Conservation (phyloP, 129 eudicot genomes). For the Dittrichia graveolens region DNA sequence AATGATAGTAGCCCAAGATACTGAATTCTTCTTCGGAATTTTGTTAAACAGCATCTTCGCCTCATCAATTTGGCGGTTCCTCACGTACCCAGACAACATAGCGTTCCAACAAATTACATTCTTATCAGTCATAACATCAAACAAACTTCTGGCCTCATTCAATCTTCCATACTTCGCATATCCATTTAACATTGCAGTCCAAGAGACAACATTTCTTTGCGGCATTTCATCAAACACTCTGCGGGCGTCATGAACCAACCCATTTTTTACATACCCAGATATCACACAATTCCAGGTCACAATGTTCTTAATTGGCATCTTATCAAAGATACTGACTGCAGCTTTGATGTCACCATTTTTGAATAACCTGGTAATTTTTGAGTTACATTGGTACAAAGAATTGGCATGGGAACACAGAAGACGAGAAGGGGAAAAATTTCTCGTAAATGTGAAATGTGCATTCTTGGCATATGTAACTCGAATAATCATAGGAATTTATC, state of each 20-base stretch:
- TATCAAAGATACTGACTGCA: slow-evolving; percentile 44
- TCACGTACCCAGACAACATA: slow-evolving; percentile 69
- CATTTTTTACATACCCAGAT: slow-evolving; percentile 49
- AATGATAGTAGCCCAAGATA: slow-evolving; percentile 50
- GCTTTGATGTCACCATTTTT: slow-evolving; percentile 48
- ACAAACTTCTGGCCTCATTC: slow-evolving; percentile 53
- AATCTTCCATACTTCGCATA: slow-evolving; percentile 59
- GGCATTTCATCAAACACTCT: slow-evolving; percentile 64
- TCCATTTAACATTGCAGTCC: slow-evolving; percentile 79
- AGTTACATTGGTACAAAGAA: slow-evolving; percentile 47
- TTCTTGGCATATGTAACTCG: slow-evolving; percentile 7
- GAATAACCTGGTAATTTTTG: slow-evolving; percentile 50
- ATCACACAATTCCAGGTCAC: slow-evolving; percentile 73
- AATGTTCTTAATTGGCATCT: slow-evolving; percentile 53
- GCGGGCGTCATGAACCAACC: slow-evolving; percentile 45
- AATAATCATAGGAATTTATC: slow-evolving; percentile 21
- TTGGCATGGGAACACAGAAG: slow-evolving; percentile 22
- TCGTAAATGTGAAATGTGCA: slow-evolving; percentile 13
- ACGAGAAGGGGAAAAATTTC: slow-evolving; percentile 7
- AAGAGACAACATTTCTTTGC: slow-evolving; percentile 58
- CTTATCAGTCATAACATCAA: slow-evolving; percentile 55
- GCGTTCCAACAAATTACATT: slow-evolving; percentile 67
- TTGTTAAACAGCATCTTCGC: slow-evolving; percentile 51
- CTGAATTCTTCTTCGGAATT: slow-evolving; percentile 49
- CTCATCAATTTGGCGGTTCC: slow-evolving; percentile 35